These are phyloP conservation scores for Citrullus colocynthis DNA, from an alignment of 306 rosid species.

Conservation along the genomic window DNA sequence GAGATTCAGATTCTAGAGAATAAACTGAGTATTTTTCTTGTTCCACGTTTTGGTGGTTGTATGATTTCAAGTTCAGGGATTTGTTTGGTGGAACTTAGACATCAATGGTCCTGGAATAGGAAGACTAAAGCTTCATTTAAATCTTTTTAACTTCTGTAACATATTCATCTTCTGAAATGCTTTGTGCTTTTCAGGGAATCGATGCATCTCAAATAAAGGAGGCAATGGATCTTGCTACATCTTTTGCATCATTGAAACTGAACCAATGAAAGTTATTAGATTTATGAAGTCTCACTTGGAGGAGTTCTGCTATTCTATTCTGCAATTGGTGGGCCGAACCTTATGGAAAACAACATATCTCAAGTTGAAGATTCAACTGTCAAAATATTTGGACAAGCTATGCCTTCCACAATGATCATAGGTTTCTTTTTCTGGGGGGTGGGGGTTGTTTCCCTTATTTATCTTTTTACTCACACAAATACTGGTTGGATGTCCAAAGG, in stretches of 20 bases:
- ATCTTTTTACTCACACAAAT: not conserved
- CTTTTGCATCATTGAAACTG: constrained; percentile 61
- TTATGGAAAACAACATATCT: not conserved
- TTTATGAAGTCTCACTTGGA: not conserved
- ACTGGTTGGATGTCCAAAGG: not conserved
- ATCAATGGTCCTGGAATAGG: not conserved
- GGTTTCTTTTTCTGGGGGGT: not conserved
- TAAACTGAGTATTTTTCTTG: too few species aligned
- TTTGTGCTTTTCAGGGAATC: constrained; percentile 50
- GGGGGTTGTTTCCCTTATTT: not conserved
- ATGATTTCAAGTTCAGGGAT: not conserved
- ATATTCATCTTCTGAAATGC: not conserved
- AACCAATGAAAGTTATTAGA: constrained; percentile 15
- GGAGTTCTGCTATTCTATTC: not conserved
- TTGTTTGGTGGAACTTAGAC: not conserved
- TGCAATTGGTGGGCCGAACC: not conserved
- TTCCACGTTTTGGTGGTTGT: not conserved
- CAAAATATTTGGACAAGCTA: not conserved
- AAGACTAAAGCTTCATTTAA: not conserved
- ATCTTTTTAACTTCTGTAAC: not conserved
- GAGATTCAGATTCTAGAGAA: not conserved
- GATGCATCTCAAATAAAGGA: constrained; percentile 62
- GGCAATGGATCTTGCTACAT: constrained; percentile 59
- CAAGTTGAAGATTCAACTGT: not conserved
- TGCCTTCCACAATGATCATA: not conserved